phyloP scores from a whole-genome alignment of 148 eudicot genomes.

The Mesembryanthemum crystallinum region DNA sequence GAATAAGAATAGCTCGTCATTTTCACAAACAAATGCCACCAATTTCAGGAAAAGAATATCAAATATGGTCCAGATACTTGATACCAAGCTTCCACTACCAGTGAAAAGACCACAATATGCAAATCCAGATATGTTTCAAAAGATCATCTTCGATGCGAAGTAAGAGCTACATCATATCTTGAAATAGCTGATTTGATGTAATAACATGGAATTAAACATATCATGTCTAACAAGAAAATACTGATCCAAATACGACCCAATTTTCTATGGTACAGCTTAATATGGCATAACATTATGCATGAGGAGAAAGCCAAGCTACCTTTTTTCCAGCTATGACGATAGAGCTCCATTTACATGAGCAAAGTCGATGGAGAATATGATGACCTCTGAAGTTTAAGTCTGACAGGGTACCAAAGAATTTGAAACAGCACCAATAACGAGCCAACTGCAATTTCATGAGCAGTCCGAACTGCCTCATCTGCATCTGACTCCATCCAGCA shows the following conservation, averaged over 20 bases:
- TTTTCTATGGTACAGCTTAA: background rate
- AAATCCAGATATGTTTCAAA: background rate
- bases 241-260: background rate
- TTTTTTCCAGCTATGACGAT: background rate
- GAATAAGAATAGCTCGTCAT: slow-evolving; percentile 3
- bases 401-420: background rate
- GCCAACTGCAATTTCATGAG: background rate
- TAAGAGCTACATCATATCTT: background rate
- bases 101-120: background rate
- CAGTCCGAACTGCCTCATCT: background rate
- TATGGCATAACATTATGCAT: background rate
- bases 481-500: background rate
- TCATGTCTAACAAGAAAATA: background rate
- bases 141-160: background rate
- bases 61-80: background rate
- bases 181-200: background rate
- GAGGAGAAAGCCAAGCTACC: background rate
- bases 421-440: background rate
- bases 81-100: background rate
- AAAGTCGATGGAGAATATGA: slow-evolving; percentile 17
- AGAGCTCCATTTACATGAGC: background rate
- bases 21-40: slow-evolving; percentile 8
- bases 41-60: slow-evolving; percentile 1
- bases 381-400: background rate
- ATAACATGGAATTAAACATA: background rate